These are phyloP conservation scores for Zymoseptoria ardabiliae DNA, from an alignment of 2,329 filamentous ascomycete genomes.

Conservation along the genomic window DNA sequence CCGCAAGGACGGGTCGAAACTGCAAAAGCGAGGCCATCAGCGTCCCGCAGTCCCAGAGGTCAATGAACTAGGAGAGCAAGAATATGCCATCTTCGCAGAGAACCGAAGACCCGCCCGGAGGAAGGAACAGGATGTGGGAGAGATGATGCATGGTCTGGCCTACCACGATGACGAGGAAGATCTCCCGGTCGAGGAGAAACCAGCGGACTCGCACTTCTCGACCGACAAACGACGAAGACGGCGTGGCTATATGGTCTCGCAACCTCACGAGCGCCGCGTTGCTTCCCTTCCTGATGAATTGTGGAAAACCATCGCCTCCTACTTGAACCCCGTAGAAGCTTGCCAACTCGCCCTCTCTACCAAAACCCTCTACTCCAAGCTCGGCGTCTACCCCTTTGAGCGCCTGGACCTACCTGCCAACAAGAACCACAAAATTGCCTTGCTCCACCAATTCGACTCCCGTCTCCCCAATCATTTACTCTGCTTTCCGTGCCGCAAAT, in stretches of 20 bases:
- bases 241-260: constrained; percentile 10
- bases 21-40: constrained; percentile 14
- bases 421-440: constrained; percentile 40
- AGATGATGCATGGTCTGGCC: constrained; percentile 33
- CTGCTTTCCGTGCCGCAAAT: constrained; percentile 51
- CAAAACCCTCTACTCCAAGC: constrained; percentile 38
- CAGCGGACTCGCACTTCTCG: constrained; percentile 18
- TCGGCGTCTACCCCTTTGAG: constrained; percentile 37
- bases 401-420: constrained; percentile 39
- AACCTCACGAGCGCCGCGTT: constrained; percentile 35
- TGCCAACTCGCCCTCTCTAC: constrained; percentile 45
- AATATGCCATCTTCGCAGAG: constrained; percentile 25
- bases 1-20: constrained; percentile 17
- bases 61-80: constrained; percentile 29
- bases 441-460: constrained; percentile 46
- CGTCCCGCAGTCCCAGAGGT: constrained; percentile 11
- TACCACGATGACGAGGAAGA: constrained; percentile 31
- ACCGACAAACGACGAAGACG: constrained; percentile 4
- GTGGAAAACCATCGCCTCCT: constrained; percentile 40
- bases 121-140: constrained; percentile 28
- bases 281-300: constrained; percentile 38
- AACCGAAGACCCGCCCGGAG: constrained; percentile 11
- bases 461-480: constrained; percentile 50
- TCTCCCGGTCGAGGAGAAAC: constrained; percentile 24
- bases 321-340: constrained; percentile 40